Evolutionary conservation across 164 flowering plant genomes (phyloP), one percentile per base, ranked within the genome.

Genomic region (Stephania cephalantha): DNA sequence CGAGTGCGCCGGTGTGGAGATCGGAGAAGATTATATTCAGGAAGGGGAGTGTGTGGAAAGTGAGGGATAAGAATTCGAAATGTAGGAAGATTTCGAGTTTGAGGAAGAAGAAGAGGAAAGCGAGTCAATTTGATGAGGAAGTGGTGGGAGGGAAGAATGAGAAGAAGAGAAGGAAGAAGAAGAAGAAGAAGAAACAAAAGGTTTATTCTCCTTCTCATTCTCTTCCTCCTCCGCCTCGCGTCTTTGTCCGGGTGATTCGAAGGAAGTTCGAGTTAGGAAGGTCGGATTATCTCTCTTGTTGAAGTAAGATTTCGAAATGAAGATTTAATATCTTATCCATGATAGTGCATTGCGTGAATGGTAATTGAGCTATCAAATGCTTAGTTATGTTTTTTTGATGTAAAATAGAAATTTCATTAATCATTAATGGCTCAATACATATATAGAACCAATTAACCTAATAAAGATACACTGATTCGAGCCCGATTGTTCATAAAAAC

Each of bases 21-120:
- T 81, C 81, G 15, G 98, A 90, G 74, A 90, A 87, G 85, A 35
- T 87, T 78, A 74, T 94, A 73, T 90, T 77, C 69, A 83, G 97
- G 81, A 89, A 84, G 86, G 89, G 86, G 78, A 85, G 82, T 80
- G 90, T 87, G 70, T 94, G 98, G 98, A 94, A 87, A 75, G 87
- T 90, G 44, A 78, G 90, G 58, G 93, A 90, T 50, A 89, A 86
- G 85, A 93, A 86, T 76, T 80, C 85, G 29, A 87, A 75, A 76
- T 46, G 72, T 12, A 66, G 73, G 74, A 75, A 52, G 25, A 77
- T 68, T 25, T 73, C 75, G n/a, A 50, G 48, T 55, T 71, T 50
- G 31, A 84, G 82, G 71, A 89, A 84, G 90, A 93, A 87, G 86
- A 81, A 35, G 42, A 35, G 86, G 83, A 85, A 81, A 70, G 76